Percentiles rank a stretch among this genome's conserved stretches.
phyloP scores from a whole-genome alignment of 2,329 filamentous ascomycete species.

The Sphaerulina musiva region DNA sequence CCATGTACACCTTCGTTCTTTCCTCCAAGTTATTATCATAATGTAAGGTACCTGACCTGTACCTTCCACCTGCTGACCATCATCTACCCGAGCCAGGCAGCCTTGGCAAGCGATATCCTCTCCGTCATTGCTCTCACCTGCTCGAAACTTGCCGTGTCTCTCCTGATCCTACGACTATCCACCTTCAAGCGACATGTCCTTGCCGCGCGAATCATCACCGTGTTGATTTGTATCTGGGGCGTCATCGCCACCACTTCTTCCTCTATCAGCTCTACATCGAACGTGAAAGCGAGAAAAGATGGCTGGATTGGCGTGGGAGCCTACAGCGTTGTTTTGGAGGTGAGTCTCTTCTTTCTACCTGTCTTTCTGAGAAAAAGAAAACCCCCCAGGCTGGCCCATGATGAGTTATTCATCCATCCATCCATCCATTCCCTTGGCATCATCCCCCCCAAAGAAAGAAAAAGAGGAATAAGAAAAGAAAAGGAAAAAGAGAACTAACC shows the following conservation, averaged over 20 bases:
- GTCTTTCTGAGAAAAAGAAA: no score
- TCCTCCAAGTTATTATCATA: no score
- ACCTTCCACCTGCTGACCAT: background rate
- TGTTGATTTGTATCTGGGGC: conserved; percentile 11
- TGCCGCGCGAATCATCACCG: conserved; percentile 9
- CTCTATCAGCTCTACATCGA: background rate
- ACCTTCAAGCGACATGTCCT: conserved; percentile 14
- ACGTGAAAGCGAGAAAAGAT: background rate
- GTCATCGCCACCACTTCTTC: conserved; percentile 1
- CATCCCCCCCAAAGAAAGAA: no score
- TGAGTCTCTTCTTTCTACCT: background rate
- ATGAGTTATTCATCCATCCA: no score
- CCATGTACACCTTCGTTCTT: no score
- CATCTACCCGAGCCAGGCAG: background rate
- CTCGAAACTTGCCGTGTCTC: conserved; percentile 16
- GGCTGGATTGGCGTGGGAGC: conserved; percentile 16
- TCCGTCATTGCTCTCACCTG: conserved; percentile 11
- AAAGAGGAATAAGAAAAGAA: no score
- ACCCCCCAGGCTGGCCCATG: no score
- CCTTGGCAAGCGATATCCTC: conserved; percentile 13
- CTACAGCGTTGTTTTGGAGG: conserved; percentile 13
- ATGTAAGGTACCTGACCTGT: no score
- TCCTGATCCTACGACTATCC: conserved; percentile 15
- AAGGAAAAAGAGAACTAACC: no score
- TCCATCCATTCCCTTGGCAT: no score